Percentiles rank a stretch among this genome's conserved stretches.
Conservation (phyloP, 1,139 yeast species). For the Petasospora rhodanensis region DNA sequence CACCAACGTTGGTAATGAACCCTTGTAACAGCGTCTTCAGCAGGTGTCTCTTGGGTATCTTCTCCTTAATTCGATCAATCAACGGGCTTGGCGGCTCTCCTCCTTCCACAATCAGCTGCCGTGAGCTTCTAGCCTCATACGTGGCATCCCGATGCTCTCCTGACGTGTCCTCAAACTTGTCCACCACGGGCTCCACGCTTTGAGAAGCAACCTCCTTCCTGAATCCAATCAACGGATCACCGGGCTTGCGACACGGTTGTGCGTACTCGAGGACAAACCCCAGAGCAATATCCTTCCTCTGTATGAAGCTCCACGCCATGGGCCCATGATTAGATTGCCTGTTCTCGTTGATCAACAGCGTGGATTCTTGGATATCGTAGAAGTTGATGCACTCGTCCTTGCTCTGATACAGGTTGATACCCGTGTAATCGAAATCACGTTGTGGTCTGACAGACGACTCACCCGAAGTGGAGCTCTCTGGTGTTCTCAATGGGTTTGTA, state of each 20-base stretch:
- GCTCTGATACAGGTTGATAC: constrained; percentile 3
- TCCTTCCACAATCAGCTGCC: constrained; percentile 3
- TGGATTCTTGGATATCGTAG: constrained; percentile 1
- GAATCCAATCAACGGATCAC: neutral
- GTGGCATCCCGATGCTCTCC: constrained; percentile 3
- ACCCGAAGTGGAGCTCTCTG: neutral
- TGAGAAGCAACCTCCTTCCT: too few species aligned
- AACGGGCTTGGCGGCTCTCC: too few species aligned
- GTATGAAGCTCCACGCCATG: constrained; percentile 7
- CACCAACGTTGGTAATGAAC: constrained; percentile 2
- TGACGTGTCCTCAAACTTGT: constrained; percentile 7
- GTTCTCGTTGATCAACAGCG: neutral
- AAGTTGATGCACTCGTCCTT: constrained; percentile 7
- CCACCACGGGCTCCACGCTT: neutral
- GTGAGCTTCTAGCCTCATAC: constrained; percentile 1
- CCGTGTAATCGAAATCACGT: constrained; percentile 5
- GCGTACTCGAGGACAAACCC: constrained; percentile 8
- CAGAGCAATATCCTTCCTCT: constrained; percentile 8
- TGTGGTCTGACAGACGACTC: neutral
- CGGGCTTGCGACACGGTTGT: too few species aligned
- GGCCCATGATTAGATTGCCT: constrained; percentile 4
- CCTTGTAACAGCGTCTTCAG: constrained; percentile 1
- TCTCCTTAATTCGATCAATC: neutral
- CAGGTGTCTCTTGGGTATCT: constrained; percentile 2
- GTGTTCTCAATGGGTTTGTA: neutral